Conservation (phyloP, 2,329 filamentous ascomycete species). For the Chaetomiaceae sp. region DNA sequence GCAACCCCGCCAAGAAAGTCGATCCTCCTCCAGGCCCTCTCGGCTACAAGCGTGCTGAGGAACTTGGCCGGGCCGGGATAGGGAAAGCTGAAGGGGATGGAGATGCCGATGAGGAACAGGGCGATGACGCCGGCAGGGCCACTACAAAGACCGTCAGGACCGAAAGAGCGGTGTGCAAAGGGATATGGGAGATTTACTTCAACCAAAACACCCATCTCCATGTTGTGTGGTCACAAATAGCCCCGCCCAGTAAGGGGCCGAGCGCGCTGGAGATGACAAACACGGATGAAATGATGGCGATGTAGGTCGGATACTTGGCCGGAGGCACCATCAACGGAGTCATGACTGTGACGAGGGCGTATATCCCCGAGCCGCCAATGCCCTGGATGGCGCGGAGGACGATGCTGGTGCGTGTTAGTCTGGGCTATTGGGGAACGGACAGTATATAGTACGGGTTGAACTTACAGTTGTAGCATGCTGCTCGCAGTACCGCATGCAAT, state of each 20-base stretch:
- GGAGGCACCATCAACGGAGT: conserved; percentile 34
- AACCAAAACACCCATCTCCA: conserved; percentile 47
- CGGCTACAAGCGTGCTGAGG: conserved; percentile 22
- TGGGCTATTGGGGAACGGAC: not conserved
- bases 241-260: conserved; percentile 41
- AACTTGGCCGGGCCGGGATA: conserved; percentile 25
- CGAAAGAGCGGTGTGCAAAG: not conserved
- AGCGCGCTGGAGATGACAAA: conserved; percentile 38
- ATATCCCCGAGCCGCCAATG: conserved; percentile 44
- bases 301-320: conserved; percentile 31
- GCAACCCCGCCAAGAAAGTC: conserved; percentile 33
- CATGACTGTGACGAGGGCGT: conserved; percentile 37
- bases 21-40: conserved; percentile 17
- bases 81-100: conserved; percentile 29
- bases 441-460: not conserved
- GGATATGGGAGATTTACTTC: conserved; percentile 33
- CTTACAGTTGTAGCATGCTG: conserved; percentile 31
- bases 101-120: conserved; percentile 21
- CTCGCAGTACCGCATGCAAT: conserved; percentile 34
- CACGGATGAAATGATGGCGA: conserved; percentile 34
- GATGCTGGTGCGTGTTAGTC: conserved; percentile 8
- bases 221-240: conserved; percentile 35
- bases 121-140: conserved; percentile 30
- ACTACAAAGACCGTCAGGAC: conserved; percentile 18
- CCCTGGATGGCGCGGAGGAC: conserved; percentile 38